Evolutionary conservation across 2,329 filamentous ascomycete genomes (phyloP), one percentile per base, ranked within the genome.

Genomic region (Blastomyces gilchristii): DNA sequence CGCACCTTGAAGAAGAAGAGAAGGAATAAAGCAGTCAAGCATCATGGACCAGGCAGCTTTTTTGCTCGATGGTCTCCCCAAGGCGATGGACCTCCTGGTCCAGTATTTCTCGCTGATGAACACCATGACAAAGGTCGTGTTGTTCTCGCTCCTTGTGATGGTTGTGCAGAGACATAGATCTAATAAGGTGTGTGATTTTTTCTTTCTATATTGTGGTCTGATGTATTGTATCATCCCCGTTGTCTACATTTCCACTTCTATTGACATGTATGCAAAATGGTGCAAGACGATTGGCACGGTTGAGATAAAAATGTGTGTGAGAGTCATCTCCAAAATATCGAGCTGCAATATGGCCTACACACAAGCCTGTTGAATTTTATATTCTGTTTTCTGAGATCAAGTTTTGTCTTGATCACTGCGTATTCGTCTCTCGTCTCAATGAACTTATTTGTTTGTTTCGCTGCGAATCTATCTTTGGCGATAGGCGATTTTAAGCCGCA

Each of bases 21-120:
- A 57, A 41, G 18, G 16, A 14, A 8, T 6, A 39, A 25, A 25
- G 4, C 37, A n/a, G 11, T 57, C 54, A 57, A 41, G 37, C 37
- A 57, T 22, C 54, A 57, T 57, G 54, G 54, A 41, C 34, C 37
- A 22, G 11, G 37, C 31, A 57, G 11, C n/a, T 41, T 7, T 41
- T 8, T 4, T 57, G 11, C 8, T 39, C 34, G n/a, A 57, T 25
- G 16, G 8, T 25, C 2, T 57, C n/a, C 54, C 54, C 12, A 39
- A 43, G 34, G 54, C 11, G 34, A 25, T 41, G 11, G 54, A 57
- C 34, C 31, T 57, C 11, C 2, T 57, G 8, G n/a, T 22, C n/a
- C 37, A 41, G 9, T 57, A 43, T 57, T 43, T 57, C 54, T 57
- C 54, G 28, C 11, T 57, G 18, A 57, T 57, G 54, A 57, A 57